Percentiles rank a stretch among this genome's conserved stretches.
Conservation (phyloP, 2,329 filamentous ascomycete genomes). For the Graphilbum sp. region DNA sequence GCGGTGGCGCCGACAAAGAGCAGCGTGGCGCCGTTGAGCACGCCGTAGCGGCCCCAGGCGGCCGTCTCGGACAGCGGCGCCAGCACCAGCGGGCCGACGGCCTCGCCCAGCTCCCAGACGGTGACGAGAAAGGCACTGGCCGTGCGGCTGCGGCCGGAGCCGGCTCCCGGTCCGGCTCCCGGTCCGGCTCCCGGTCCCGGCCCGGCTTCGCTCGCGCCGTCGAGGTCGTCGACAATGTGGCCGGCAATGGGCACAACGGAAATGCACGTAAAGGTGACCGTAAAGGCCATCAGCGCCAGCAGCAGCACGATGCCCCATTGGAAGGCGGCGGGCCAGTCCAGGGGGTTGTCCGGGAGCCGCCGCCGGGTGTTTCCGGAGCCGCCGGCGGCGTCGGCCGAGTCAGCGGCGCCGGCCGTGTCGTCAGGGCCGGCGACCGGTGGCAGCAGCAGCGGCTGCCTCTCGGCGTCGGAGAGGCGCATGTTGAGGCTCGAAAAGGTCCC, state of each 20-base stretch:
- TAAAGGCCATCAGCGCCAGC: slow-evolving; percentile 37
- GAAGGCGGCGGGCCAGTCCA: slow-evolving; percentile 33
- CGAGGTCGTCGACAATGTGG: slow-evolving; percentile 31
- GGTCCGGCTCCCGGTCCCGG: too few relatives aligned
- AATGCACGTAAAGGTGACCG: slow-evolving; percentile 43
- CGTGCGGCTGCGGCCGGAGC: slow-evolving; percentile 24
- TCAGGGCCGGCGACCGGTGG: not conserved
- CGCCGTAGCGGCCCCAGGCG: slow-evolving; percentile 30
- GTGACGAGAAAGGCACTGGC: slow-evolving; percentile 48
- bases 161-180: too few relatives aligned
- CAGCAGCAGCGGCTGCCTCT: not conserved
- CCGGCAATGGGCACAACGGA: slow-evolving; percentile 36
- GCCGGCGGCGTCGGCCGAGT: not conserved
- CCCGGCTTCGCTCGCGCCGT: too few relatives aligned
- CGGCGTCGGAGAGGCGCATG: too few relatives aligned
- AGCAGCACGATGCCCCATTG: slow-evolving; percentile 37
- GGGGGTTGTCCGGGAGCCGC: slow-evolving; percentile 26
- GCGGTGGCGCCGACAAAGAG: slow-evolving; percentile 33
- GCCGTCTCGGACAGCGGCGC: slow-evolving; percentile 46
- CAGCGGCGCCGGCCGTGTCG: not conserved
- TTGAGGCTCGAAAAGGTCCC: too few relatives aligned
- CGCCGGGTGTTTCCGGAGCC: too few relatives aligned
- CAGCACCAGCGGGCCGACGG: slow-evolving; percentile 41
- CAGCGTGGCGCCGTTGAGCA: slow-evolving; percentile 36
- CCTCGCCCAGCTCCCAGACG: slow-evolving; percentile 53